phyloP scores from a whole-genome alignment of 2,329 filamentous ascomycete species.

The Tolypocladium tundrense region DNA sequence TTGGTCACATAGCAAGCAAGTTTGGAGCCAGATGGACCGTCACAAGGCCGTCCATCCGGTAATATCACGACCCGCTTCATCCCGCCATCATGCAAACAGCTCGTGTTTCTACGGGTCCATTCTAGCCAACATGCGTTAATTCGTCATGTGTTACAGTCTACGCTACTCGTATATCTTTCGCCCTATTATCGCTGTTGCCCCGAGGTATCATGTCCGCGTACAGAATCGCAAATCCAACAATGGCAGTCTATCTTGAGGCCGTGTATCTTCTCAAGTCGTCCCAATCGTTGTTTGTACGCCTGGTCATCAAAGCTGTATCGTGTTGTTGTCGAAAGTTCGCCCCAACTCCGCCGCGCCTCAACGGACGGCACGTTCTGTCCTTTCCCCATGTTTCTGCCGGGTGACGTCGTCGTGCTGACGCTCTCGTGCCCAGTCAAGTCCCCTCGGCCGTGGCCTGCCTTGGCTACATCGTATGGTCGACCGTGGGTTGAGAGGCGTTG shows the following conservation, averaged over 20 bases:
- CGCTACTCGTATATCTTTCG: not conserved
- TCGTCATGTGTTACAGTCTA: not conserved
- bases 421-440: not conserved
- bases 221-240: constrained; percentile 3
- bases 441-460: not conserved
- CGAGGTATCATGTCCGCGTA: constrained; percentile 12
- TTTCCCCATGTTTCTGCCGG: not conserved
- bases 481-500: constrained; percentile 9
- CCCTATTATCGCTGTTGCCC: not conserved
- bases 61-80: not conserved
- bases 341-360: not conserved
- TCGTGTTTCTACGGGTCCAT: not conserved
- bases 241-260: not conserved
- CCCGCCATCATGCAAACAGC: not conserved
- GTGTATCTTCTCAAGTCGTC: not conserved
- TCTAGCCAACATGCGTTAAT: not conserved
- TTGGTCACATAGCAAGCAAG: not conserved
- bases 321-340: not conserved
- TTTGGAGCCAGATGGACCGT: not conserved
- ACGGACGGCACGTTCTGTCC: not conserved
- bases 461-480: constrained; percentile 14
- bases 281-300: not conserved
- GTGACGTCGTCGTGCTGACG: not conserved
- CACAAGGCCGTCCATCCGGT: not conserved
- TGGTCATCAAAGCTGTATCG: not conserved